These are phyloP conservation scores for Fistulina hepatica DNA, from an alignment of 1,284 basidiomycete species.

Conservation along the genomic window DNA sequence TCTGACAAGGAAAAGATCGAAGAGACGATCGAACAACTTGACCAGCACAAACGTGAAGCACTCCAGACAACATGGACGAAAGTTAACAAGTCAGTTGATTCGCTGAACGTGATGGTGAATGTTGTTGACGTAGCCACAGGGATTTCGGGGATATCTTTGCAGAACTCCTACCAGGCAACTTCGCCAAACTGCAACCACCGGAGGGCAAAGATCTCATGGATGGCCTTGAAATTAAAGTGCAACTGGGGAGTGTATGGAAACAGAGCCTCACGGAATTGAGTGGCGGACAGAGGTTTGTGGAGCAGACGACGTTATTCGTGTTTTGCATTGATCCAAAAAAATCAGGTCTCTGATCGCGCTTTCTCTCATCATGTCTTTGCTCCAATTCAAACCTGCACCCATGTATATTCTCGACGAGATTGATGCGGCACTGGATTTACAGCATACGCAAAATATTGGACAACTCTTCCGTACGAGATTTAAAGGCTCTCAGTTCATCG, in stretches of 20 bases:
- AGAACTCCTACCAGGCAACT: constrained; percentile 93
- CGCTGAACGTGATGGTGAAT: constrained; percentile 4
- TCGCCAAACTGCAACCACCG: constrained; percentile 89
- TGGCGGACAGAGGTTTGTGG: constrained; percentile 83
- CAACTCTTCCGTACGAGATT: constrained; percentile 96
- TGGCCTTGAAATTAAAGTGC: constrained; percentile 95
- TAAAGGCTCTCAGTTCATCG: constrained; percentile 96
- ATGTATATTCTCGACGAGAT: constrained; percentile 99
- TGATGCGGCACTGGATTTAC: constrained; percentile 91
- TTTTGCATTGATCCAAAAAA: not conserved
- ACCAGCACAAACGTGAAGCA: constrained; percentile 90
- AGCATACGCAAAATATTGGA: constrained; percentile 95
- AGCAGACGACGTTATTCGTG: constrained; percentile 1
- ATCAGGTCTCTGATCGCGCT: constrained; percentile 88
- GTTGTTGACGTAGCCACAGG: constrained; percentile 28
- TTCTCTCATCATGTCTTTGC: constrained; percentile 93
- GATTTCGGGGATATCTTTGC: constrained; percentile 97
- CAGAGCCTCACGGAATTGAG: constrained; percentile 93
- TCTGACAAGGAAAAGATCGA: constrained; percentile 97
- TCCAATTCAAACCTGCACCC: constrained; percentile 98
- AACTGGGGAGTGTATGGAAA: constrained; percentile 93
- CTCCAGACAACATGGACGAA: constrained; percentile 93
- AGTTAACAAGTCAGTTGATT: constrained; percentile 69
- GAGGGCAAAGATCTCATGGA: constrained; percentile 90
- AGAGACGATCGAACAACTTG: constrained; percentile 86